A percentile compares a stretch with the other conserved stretches of the same genome.
Evolutionary conservation across 345 rosid genomes (phyloP).

Genomic region (Heritiera littoralis): DNA sequence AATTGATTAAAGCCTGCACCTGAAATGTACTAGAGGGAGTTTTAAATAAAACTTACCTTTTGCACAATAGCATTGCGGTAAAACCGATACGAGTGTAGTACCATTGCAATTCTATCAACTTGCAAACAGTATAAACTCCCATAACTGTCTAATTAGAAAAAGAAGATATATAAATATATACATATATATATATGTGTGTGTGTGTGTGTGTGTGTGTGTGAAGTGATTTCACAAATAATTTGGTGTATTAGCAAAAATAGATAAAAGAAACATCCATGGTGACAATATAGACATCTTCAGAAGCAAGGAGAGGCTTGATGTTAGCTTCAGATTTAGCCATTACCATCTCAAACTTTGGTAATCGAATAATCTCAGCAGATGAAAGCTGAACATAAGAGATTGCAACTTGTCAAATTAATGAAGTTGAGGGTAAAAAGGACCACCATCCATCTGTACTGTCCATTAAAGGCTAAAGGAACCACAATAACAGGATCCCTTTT

Average conservation of each 20-base stretch:
- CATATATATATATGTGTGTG: too few relatives aligned
- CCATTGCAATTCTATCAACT: slow-evolving; percentile 94
- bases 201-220: too few relatives aligned
- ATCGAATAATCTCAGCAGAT: slow-evolving; percentile 75
- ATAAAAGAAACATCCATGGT: slow-evolving; percentile 61
- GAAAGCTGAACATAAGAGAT: slow-evolving; percentile 71
- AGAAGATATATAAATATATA: slow-evolving; percentile 11
- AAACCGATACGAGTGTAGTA: slow-evolving; percentile 80
- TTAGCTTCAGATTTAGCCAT: slow-evolving; percentile 84
- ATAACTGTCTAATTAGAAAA: slow-evolving; percentile 58
- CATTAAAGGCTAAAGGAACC: background rate
- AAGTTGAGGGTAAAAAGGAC: background rate
- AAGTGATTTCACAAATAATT: background rate
- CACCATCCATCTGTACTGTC: background rate
- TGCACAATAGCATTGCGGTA: slow-evolving; percentile 94
- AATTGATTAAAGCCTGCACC: background rate
- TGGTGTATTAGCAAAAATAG: slow-evolving; percentile 13
- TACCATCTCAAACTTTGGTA: slow-evolving; percentile 93
- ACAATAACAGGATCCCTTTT: background rate
- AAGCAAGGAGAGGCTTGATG: slow-evolving; percentile 81
- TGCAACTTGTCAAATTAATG: slow-evolving; percentile 26
- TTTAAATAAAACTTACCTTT: slow-evolving; percentile 51
- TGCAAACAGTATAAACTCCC: slow-evolving; percentile 98
- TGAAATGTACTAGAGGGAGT: slow-evolving; percentile 3
- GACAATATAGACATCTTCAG: slow-evolving; percentile 75